Evolutionary conservation across 2,329 filamentous ascomycete genomes (phyloP).

Genomic region (Fusarium goolgardi): DNA sequence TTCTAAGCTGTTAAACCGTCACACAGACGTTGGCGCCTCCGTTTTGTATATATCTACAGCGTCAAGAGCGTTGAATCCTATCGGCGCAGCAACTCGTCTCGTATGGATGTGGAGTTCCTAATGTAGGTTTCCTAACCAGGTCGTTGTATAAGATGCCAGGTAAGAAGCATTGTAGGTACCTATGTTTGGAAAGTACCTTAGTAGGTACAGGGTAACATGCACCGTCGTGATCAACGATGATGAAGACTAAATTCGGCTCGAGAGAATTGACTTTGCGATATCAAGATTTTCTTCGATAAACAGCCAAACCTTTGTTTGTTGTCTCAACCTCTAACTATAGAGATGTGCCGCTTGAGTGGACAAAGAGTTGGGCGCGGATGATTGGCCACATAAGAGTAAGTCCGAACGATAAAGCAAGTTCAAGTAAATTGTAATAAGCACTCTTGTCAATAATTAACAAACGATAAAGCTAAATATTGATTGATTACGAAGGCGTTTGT

Average conservation of each 20-base stretch:
- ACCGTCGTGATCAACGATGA: too few species aligned
- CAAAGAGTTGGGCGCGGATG: background rate
- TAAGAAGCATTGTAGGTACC: background rate
- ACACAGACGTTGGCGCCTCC: background rate
- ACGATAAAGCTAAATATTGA: background rate
- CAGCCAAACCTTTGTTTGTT: background rate
- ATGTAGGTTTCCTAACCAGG: background rate
- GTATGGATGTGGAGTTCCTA: background rate
- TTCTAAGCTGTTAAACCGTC: background rate
- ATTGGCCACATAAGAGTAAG: background rate
- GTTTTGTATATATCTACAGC: background rate
- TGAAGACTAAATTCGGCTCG: background rate
- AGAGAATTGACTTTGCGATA: background rate
- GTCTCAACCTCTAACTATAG: background rate
- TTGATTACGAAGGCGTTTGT: too few species aligned
- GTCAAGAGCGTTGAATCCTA: background rate
- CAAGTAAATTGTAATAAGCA: background rate
- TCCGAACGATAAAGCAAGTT: background rate
- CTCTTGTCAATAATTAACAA: background rate
- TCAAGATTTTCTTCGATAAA: background rate
- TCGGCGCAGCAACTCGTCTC: background rate
- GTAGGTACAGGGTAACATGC: background rate
- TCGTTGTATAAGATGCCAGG: background rate
- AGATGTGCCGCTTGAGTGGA: background rate
- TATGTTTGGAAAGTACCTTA: background rate